Conservation (phyloP, 169 alveolate species). For the Plasmodium adleri region DNA sequence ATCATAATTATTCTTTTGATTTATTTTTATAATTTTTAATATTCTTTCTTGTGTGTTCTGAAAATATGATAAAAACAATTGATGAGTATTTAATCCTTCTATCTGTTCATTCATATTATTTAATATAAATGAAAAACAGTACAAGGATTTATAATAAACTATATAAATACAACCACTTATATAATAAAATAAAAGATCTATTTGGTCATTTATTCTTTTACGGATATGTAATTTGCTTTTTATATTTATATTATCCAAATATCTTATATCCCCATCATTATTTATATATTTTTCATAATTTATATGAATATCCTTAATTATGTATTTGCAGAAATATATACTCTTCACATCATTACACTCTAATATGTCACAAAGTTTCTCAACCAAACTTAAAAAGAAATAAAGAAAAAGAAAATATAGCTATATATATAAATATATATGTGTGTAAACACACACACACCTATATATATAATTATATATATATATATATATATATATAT, state of each 20-base stretch:
- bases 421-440: background rate
- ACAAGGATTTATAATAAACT: slow-evolving; percentile 37
- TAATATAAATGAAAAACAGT: slow-evolving; percentile 19
- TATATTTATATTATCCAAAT: slow-evolving; percentile 54
- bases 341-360: slow-evolving; percentile 60
- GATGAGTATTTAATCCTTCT: slow-evolving; percentile 7
- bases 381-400: slow-evolving; percentile 14
- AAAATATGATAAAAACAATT: slow-evolving; percentile 18
- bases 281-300: slow-evolving; percentile 52
- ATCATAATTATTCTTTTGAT: slow-evolving; percentile 23
- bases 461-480: background rate
- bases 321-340: slow-evolving; percentile 50
- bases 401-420: background rate
- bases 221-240: slow-evolving; percentile 17
- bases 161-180: slow-evolving; percentile 48
- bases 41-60: slow-evolving; percentile 38
- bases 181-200: slow-evolving; percentile 30
- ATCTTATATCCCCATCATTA: slow-evolving; percentile 65
- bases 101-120: background rate
- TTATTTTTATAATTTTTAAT: slow-evolving; percentile 19
- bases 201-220: slow-evolving; percentile 18
- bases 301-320: slow-evolving; percentile 23
- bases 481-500: background rate
- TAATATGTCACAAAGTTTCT: slow-evolving; percentile 37
- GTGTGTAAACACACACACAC: background rate